Conservation (phyloP, 2,329 filamentous ascomycete species). For the Cladophialophora bantiana region DNA sequence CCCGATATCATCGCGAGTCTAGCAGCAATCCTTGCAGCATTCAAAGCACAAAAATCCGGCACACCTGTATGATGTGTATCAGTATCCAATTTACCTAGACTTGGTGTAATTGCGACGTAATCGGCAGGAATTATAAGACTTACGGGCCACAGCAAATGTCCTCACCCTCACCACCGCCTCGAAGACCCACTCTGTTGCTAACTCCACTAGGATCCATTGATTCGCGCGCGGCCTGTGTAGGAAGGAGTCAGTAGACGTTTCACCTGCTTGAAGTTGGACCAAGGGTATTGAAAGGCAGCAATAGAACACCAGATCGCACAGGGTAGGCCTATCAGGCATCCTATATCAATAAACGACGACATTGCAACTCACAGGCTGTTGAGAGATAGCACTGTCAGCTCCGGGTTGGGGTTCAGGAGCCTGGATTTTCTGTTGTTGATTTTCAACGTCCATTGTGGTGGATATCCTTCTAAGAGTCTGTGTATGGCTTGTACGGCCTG, state of each 20-base stretch:
- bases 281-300: not conserved
- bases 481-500: not conserved
- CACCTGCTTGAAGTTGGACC: not conserved
- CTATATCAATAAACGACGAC: not conserved
- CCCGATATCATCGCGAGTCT: not conserved
- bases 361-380: constrained; percentile 37
- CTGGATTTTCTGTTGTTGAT: constrained; percentile 21
- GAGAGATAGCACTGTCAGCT: constrained; percentile 21
- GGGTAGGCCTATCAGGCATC: not conserved
- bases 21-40: constrained; percentile 40
- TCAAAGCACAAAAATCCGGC: constrained; percentile 40
- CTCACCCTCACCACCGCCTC: constrained; percentile 38
- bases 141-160: constrained; percentile 40
- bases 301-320: not conserved
- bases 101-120: not conserved
- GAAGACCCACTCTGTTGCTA: constrained; percentile 33
- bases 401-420: constrained; percentile 8
- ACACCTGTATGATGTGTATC: constrained; percentile 24
- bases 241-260: constrained; percentile 1
- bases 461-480: not conserved
- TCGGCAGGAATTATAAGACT: constrained; percentile 9
- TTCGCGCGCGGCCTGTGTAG: constrained; percentile 11
- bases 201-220: constrained; percentile 31
- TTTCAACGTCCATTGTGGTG: constrained; percentile 19
- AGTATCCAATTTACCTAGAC: not conserved